phyloP scores from a whole-genome alignment of 495 filamentous ascomycete genomes.

The Friedmanniomyces simplex region DNA sequence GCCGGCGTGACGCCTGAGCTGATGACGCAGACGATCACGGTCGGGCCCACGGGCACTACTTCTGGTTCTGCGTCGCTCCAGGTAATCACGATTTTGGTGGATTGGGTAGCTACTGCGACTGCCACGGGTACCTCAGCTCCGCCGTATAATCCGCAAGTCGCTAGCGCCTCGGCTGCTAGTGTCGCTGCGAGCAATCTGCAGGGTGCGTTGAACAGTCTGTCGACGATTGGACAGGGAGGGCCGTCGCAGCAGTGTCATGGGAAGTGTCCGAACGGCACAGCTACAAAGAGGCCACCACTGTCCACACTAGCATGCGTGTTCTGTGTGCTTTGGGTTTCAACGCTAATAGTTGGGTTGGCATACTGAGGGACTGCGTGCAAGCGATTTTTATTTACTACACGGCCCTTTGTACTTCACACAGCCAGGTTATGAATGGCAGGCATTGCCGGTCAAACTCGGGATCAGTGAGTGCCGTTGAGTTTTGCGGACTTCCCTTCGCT shows the following conservation, averaged over 20 bases:
- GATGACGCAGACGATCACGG: not conserved
- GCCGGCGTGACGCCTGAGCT: slow-evolving; percentile 2
- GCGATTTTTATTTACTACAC: too few relatives aligned
- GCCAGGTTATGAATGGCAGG: too few relatives aligned
- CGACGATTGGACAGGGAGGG: not conserved
- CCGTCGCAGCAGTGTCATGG: not conserved
- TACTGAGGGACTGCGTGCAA: too few relatives aligned
- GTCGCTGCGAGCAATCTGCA: not conserved
- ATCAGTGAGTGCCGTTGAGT: not conserved
- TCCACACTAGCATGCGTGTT: not conserved
- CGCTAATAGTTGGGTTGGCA: too few relatives aligned
- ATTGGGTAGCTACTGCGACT: not conserved
- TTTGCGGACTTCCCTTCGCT: not conserved
- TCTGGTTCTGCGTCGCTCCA: not conserved
- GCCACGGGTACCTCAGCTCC: not conserved
- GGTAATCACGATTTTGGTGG: not conserved
- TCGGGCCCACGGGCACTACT: not conserved
- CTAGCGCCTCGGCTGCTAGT: not conserved
- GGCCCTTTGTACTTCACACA: too few relatives aligned
- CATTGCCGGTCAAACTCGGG: too few relatives aligned
- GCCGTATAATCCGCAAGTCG: not conserved
- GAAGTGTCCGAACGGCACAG: not conserved
- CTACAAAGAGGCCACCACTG: not conserved
- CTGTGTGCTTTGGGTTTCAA: too few relatives aligned
- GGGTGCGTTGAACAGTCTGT: not conserved